Evolutionary conservation across 164 flowering plant genomes (phyloP).

Genomic region (Tetrastigma voinierianum): DNA sequence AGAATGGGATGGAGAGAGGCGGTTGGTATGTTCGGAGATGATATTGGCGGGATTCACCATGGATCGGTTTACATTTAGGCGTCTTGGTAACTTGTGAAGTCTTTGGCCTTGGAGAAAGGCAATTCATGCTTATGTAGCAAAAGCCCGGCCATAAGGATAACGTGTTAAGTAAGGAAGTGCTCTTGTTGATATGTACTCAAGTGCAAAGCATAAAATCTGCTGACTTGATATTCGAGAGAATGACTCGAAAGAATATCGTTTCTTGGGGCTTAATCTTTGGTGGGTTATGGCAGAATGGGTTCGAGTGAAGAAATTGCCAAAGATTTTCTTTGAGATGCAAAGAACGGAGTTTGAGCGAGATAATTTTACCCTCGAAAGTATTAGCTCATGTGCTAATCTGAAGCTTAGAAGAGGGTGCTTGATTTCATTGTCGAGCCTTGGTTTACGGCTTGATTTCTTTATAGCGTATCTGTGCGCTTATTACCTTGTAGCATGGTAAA

Average conservation of each 20-base stretch:
- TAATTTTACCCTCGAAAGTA: constrained; percentile 67
- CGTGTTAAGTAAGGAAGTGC: constrained; percentile 76
- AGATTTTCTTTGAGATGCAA: constrained; percentile 61
- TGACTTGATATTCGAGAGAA: constrained; percentile 57
- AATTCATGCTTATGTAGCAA: constrained; percentile 57
- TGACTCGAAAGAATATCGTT: constrained; percentile 60
- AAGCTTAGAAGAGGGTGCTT: too few relatives aligned
- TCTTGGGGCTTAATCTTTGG: constrained; percentile 89
- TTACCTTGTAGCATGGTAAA: too few relatives aligned
- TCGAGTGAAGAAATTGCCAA: constrained; percentile 66
- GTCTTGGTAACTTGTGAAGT: too few relatives aligned
- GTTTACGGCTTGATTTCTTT: too few relatives aligned
- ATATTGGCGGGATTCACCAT: too few relatives aligned
- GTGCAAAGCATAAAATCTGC: constrained; percentile 54
- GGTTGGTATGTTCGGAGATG: constrained; percentile 49
- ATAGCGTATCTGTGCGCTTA: too few relatives aligned
- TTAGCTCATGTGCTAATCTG: too few relatives aligned
- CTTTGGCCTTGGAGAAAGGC: constrained; percentile 59
- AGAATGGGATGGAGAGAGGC: too few relatives aligned
- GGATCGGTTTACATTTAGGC: too few relatives aligned
- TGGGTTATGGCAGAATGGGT: constrained; percentile 86
- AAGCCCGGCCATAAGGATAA: constrained; percentile 45
- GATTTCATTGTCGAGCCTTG: too few relatives aligned
- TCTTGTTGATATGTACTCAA: constrained; percentile 88
- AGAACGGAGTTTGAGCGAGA: constrained; percentile 67